Conservation (phyloP, 768 basidiomycete genomes). For the Hygrophorus pudorinus region DNA sequence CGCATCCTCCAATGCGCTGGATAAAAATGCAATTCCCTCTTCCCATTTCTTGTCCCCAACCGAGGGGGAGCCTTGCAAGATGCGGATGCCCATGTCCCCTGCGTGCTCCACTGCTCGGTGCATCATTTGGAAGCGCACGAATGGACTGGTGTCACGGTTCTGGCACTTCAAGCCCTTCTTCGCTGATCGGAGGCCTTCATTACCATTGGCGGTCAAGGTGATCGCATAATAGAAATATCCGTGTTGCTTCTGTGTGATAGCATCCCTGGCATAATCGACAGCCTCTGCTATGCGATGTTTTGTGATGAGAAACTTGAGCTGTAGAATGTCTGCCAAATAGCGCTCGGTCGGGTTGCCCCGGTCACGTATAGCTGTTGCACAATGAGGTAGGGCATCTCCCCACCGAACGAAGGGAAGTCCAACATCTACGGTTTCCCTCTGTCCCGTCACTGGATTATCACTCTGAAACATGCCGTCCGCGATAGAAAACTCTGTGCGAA, state of each 20-base stretch:
- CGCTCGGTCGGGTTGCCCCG: conserved; percentile 29
- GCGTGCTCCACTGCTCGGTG: conserved; percentile 57
- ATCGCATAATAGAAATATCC: conserved; percentile 59
- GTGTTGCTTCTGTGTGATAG: conserved; percentile 44
- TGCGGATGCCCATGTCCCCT: conserved; percentile 41
- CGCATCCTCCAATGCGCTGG: conserved; percentile 51
- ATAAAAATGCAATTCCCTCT: conserved; percentile 51
- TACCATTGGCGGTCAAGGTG: conserved; percentile 36
- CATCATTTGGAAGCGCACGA: conserved; percentile 45
- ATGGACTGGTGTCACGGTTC: conserved; percentile 40
- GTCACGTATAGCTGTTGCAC: conserved; percentile 45
- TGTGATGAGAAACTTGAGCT: conserved; percentile 51
- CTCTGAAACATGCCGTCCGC: conserved; percentile 45
- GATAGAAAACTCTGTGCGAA: conserved; percentile 52
- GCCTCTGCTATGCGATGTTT: conserved; percentile 39
- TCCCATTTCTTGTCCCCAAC: conserved; percentile 38
- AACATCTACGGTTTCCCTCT: conserved; percentile 27
- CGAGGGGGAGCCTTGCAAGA: conserved; percentile 33
- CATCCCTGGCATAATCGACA: conserved; percentile 33
- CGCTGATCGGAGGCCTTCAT: conserved; percentile 46
- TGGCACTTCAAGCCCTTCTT: conserved; percentile 60
- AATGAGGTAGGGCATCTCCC: conserved; percentile 48
- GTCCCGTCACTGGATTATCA: conserved; percentile 32
- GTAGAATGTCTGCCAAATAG: conserved; percentile 54
- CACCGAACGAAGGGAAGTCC: conserved; percentile 55